Conservation (phyloP, 2,329 filamentous ascomycete genomes). For the Albophoma yamanashiensis region DNA sequence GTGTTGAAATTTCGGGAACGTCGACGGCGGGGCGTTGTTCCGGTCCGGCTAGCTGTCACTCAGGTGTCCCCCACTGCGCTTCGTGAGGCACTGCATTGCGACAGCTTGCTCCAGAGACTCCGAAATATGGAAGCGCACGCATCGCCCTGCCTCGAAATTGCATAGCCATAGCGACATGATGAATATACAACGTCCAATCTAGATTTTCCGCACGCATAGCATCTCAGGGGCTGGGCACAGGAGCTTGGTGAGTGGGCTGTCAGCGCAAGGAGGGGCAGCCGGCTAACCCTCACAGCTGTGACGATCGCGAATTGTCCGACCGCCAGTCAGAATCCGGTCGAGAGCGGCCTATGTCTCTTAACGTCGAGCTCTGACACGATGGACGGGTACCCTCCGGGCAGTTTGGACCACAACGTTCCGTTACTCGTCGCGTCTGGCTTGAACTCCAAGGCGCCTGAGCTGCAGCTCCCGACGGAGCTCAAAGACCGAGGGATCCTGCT, state of each 20-base stretch:
- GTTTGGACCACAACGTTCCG: conserved; percentile 79
- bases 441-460: conserved; percentile 27
- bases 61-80: neutral
- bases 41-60: conserved; percentile 8
- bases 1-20: conserved; percentile 7
- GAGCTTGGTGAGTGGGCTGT: neutral
- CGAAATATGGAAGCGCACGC: neutral
- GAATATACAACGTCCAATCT: neutral
- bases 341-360: conserved; percentile 10
- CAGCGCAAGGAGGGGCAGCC: neutral
- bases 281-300: neutral
- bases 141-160: neutral
- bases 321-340: neutral
- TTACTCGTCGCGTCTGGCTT: conserved; percentile 76
- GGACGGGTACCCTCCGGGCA: conserved; percentile 71
- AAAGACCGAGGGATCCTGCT: conserved; percentile 51
- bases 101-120: neutral
- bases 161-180: neutral
- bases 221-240: neutral
- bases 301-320: neutral
- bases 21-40: conserved; percentile 17
- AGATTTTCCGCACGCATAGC: neutral
- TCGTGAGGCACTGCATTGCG: neutral
- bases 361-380: conserved; percentile 32
- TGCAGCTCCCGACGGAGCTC: conserved; percentile 37